These are phyloP conservation scores for Hibiscus tridactylites DNA, from an alignment of 345 rosid genomes.

Conservation along the genomic window DNA sequence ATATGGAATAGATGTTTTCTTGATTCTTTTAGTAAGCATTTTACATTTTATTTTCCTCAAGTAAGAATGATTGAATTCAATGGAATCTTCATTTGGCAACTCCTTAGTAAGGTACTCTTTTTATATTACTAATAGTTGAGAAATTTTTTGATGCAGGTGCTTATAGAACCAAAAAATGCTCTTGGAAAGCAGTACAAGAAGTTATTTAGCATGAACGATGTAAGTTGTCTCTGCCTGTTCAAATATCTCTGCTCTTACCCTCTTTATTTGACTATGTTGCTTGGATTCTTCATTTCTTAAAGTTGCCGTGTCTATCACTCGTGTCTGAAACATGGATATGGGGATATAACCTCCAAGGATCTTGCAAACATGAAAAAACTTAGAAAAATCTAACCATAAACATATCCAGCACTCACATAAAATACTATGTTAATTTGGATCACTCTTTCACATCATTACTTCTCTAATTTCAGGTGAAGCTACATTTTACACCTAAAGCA, in stretches of 20 bases:
- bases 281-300: background rate
- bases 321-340: background rate
- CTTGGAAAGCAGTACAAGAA: conserved; percentile 93
- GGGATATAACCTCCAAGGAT: background rate
- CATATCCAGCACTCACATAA: background rate
- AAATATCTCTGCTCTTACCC: background rate
- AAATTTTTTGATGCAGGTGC: conserved; percentile 40
- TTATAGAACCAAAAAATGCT: conserved; percentile 85
- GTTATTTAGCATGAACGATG: conserved; percentile 84
- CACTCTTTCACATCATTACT: conserved; percentile 3
- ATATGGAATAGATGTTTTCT: too few species aligned
- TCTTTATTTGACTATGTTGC: background rate
- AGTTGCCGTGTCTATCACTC: background rate
- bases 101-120: background rate
- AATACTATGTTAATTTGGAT: background rate
- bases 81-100: background rate
- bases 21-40: too few species aligned
- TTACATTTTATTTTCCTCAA: too few species aligned
- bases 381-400: too few species aligned
- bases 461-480: conserved; percentile 59
- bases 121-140: background rate
- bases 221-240: conserved; percentile 24
- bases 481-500: conserved; percentile 76
- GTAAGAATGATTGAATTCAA: background rate
- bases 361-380: too few species aligned